A percentile compares a stretch with the other conserved stretches of the same genome.
phyloP scores from a whole-genome alignment of 306 rosid genomes.

The Biancaea sappan region DNA sequence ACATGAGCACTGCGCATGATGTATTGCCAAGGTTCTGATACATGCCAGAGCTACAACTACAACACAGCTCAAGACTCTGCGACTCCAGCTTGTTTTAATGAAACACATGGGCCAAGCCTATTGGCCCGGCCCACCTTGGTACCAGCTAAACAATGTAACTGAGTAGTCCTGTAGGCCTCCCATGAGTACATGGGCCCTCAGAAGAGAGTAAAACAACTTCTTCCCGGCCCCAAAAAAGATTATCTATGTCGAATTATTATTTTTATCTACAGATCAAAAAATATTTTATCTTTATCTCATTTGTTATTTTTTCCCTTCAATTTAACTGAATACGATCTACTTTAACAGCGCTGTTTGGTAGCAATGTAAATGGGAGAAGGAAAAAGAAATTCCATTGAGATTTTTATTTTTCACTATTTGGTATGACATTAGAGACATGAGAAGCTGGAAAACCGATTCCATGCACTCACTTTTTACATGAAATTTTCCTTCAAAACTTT shows the following conservation, averaged over 20 bases:
- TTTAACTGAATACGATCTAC: no score
- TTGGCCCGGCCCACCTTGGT: background rate
- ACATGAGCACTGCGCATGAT: constrained; percentile 18
- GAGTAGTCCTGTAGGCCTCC: background rate
- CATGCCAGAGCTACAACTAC: constrained; percentile 23
- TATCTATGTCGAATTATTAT: background rate
- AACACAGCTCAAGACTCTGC: background rate
- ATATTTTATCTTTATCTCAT: no score
- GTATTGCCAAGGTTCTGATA: constrained; percentile 15
- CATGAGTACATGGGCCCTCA: background rate
- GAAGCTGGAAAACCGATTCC: no score
- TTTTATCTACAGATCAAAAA: no score
- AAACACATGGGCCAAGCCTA: background rate
- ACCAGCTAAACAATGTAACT: background rate
- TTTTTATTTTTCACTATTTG: no score
- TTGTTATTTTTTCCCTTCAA: background rate
- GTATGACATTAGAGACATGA: no score
- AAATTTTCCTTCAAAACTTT: no score
- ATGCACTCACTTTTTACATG: no score
- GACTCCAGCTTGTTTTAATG: constrained; percentile 5
- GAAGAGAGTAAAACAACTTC: background rate
- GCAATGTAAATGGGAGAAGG: no score
- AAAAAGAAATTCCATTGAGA: no score
- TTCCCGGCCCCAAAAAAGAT: background rate
- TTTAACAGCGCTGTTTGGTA: no score